Evolutionary conservation across 345 rosid species (phyloP).

Genomic region (Erodium maritimum): DNA sequence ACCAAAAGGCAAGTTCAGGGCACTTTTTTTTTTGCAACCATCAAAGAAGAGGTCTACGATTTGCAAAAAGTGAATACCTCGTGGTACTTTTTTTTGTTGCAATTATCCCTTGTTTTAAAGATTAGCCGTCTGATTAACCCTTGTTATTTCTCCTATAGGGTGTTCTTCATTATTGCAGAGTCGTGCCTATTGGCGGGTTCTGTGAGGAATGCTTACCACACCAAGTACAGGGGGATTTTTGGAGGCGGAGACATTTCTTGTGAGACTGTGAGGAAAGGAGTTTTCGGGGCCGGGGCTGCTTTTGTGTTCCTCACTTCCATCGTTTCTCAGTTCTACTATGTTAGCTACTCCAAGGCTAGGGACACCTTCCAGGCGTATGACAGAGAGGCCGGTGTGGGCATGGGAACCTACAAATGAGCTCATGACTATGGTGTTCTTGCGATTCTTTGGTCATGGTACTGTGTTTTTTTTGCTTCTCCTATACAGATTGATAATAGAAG

Average conservation of each 20-base stretch:
- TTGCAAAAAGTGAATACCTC: too few species aligned
- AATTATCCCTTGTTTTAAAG: neutral
- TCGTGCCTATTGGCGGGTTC: constrained; percentile 79
- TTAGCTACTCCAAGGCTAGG: constrained; percentile 49
- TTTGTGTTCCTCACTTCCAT: constrained; percentile 61
- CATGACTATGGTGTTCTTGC: too few species aligned
- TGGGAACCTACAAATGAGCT: constrained; percentile 31
- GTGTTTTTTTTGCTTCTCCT: too few species aligned
- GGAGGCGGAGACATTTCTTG: constrained; percentile 26
- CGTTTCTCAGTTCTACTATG: constrained; percentile 63
- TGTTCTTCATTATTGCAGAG: constrained; percentile 77
- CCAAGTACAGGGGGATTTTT: constrained; percentile 41
- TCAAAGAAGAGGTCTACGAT: too few species aligned
- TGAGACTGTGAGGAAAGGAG: constrained; percentile 55
- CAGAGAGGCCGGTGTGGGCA: constrained; percentile 57
- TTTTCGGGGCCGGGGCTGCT: constrained; percentile 89
- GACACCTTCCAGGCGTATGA: constrained; percentile 15
- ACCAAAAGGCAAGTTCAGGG: too few species aligned
- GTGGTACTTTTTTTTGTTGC: too few species aligned
- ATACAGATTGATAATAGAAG: too few species aligned
- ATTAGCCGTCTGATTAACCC: neutral
- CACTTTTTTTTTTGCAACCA: too few species aligned
- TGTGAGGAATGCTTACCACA: constrained; percentile 72
- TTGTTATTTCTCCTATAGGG: constrained; percentile 34
- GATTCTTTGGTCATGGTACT: too few species aligned